Evolutionary conservation across 2,329 filamentous ascomycete genomes (phyloP).

Genomic region (Colletotrichum musicola): DNA sequence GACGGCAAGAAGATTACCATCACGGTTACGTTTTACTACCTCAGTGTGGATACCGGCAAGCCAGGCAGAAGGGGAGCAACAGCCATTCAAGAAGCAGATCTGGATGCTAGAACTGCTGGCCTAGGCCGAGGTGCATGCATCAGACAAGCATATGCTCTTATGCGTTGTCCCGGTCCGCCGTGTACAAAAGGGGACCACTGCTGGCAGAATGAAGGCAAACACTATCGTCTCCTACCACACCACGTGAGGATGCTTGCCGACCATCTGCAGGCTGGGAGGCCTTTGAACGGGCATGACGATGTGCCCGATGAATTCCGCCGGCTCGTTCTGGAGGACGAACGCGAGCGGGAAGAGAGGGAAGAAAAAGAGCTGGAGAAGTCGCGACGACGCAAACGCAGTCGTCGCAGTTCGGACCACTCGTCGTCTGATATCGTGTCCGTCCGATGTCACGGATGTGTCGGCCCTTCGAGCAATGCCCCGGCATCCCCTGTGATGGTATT

Average conservation of each 20-base stretch:
- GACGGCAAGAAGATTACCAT: too few relatives aligned
- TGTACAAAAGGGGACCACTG: too few relatives aligned
- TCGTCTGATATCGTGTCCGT: constrained; percentile 8
- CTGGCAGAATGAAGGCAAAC: too few relatives aligned
- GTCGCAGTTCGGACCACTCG: constrained; percentile 13
- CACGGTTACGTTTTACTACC: constrained; percentile 9
- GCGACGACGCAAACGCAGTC: constrained; percentile 11
- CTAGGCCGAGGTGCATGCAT: constrained; percentile 4
- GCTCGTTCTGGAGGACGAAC: constrained; percentile 13
- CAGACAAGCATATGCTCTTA: too few relatives aligned
- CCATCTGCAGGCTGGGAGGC: constrained; percentile 34
- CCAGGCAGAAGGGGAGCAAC: constrained; percentile 21
- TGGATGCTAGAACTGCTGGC: constrained; percentile 19
- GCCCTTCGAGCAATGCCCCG: too few relatives aligned
- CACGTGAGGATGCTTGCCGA: constrained; percentile 39
- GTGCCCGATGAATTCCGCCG: constrained; percentile 27
- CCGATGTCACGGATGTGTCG: constrained; percentile 6
- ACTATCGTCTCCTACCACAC: constrained; percentile 20
- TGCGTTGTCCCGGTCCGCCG: too few relatives aligned
- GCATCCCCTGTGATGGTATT: too few relatives aligned
- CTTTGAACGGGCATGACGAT: constrained; percentile 35
- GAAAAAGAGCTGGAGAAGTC: constrained; percentile 17
- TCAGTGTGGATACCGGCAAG: constrained; percentile 23
- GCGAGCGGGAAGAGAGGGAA: constrained; percentile 32
- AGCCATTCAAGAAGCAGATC: constrained; percentile 23